phyloP scores from a whole-genome alignment of 257 asterid genomes.

The Rehmannia glutinosa region DNA sequence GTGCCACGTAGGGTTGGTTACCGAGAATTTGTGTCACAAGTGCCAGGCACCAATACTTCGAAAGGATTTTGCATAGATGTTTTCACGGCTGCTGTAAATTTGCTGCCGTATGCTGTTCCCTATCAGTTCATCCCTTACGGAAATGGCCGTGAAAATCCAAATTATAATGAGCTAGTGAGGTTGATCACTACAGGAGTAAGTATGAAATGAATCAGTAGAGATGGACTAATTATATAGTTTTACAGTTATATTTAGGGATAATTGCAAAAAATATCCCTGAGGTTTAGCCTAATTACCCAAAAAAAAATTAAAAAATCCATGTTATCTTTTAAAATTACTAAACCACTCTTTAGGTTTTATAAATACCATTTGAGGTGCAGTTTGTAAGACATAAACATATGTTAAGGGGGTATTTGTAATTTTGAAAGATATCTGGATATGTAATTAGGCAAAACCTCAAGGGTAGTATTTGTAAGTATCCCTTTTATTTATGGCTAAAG shows the following conservation, averaged over 20 bases:
- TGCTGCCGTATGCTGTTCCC: constrained; percentile 88
- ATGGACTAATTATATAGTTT: no score
- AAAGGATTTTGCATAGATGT: constrained; percentile 94
- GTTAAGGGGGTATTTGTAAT: no score
- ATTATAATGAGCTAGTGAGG: constrained; percentile 55
- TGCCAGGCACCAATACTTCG: constrained; percentile 47
- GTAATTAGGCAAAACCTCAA: background rate
- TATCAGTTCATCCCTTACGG: constrained; percentile 81
- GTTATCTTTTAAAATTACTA: no score
- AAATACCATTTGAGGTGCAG: no score
- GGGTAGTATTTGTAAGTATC: background rate
- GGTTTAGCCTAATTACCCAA: background rate
- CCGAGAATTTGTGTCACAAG: constrained; percentile 75
- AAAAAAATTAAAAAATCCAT: no score
- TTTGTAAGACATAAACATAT: no score
- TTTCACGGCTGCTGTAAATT: constrained; percentile 71
- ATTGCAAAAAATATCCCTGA: background rate
- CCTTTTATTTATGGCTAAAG: background rate
- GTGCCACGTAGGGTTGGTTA: constrained; percentile 78
- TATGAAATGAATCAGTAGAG: no score
- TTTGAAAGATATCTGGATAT: background rate
- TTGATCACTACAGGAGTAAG: constrained; percentile 77
- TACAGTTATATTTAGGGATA: background rate
- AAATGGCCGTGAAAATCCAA: constrained; percentile 69
- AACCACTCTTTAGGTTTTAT: no score